Evolutionary conservation across 2,329 filamentous ascomycete genomes (phyloP).

Genomic region (Dactylella cylindrospora): DNA sequence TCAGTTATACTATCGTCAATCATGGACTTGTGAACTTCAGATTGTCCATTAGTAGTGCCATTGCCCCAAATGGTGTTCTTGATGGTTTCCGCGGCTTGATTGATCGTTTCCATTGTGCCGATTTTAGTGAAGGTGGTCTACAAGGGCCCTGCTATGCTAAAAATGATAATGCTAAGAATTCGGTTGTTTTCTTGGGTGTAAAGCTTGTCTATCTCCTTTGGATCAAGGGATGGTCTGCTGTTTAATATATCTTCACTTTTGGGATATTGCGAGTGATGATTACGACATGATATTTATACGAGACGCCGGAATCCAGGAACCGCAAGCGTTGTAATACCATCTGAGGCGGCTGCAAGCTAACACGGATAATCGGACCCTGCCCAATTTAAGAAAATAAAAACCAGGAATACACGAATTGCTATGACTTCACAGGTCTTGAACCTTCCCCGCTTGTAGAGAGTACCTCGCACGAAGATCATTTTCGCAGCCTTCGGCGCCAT

Average conservation of each 20-base stretch:
- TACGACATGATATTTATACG: too few relatives aligned
- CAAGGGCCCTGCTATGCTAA: background rate
- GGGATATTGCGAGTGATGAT: too few relatives aligned
- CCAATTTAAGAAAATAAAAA: too few relatives aligned
- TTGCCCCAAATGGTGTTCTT: conserved; percentile 58
- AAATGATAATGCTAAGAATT: background rate
- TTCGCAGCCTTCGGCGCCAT: too few relatives aligned
- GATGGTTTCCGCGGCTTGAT: conserved; percentile 58
- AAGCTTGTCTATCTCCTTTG: conserved; percentile 23
- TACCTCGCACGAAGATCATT: conserved; percentile 19
- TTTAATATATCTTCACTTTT: too few relatives aligned
- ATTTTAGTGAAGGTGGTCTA: background rate
- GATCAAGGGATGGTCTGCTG: too few relatives aligned
- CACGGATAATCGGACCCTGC: background rate
- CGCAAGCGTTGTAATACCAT: too few relatives aligned
- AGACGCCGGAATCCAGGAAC: too few relatives aligned
- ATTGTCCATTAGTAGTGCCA: conserved; percentile 44
- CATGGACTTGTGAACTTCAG: conserved; percentile 42
- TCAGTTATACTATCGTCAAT: conserved; percentile 39
- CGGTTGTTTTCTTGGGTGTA: conserved; percentile 16
- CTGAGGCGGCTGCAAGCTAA: too few relatives aligned
- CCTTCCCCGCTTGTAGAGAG: background rate
- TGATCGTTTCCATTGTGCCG: conserved; percentile 59
- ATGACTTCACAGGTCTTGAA: conserved; percentile 41
- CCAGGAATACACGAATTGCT: conserved; percentile 1